Base-by-base conservation (phyloP, 73 alveolate species). In the Symbiodinium natans region DNA sequence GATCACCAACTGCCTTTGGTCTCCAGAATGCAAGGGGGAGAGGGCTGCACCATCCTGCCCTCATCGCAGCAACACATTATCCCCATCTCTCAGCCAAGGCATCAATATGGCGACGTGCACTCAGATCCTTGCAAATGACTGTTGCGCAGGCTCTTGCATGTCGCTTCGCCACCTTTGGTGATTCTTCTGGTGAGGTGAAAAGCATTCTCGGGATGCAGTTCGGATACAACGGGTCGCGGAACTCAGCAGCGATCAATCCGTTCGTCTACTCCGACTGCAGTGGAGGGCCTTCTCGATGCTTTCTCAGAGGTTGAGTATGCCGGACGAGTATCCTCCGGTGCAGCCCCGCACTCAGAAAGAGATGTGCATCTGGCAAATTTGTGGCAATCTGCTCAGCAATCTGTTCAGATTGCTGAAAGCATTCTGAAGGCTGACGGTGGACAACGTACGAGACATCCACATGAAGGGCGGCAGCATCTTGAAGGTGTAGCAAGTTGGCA, bases 191-290 rank as follows among this genome's bases (percentile, higher is more conserved):
- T 94, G 99, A 99, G 52, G 99, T 99, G 48, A 77, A 98, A 74
- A 99, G 99, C 83, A 99, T 99, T 27, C 99, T 99, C 92, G 99
- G 99, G 48, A 99, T 99, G 63, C 99, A 99, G 96, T 99, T 99
- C 99, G 99, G 99, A 19, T 99, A 99, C 99, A 99, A 99, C 77
- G 99, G 99, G 42, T 99, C 99, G 99, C 74, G 46, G 25, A 38
- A n/a, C 93, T 31, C 75, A 33, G 90, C 29, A 27, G 8, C 63
- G 63, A 48, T 10, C 23, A 10, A 48, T 8, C 63, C 23, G 23
- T 48, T 48, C 63, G 17, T 8, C 19, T 9, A 3, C 1, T 2
- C 82, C 1, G 11, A 2, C 1, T 63, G 39, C 8, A 21, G 17
- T 6, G 31, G 15, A 19, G 11, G 77, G 82, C 82, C 36, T 0